Evolutionary conservation across 2,329 filamentous ascomycete species (phyloP).

Genomic region (Ceratocystis harringtonii): DNA sequence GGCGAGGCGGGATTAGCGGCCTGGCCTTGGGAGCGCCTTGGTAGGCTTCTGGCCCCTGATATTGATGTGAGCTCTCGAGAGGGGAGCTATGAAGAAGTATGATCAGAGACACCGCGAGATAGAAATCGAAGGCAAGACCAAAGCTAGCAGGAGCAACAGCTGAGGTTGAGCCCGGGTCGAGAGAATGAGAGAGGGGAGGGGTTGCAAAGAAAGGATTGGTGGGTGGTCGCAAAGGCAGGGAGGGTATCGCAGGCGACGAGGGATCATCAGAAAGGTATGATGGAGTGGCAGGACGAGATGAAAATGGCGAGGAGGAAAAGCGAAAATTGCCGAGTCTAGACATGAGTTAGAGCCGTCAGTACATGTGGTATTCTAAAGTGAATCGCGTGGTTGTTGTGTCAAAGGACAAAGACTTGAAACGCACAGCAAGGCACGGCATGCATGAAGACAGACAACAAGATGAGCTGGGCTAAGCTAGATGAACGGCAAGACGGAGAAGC

Average conservation of each 20-base stretch:
- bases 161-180: not conserved
- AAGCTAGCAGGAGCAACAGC: not conserved
- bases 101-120: not conserved
- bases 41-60: not conserved
- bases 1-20: not conserved
- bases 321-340: not conserved
- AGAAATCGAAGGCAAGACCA: not conserved
- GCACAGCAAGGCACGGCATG: not conserved
- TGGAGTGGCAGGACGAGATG: not conserved
- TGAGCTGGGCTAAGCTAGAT: not conserved
- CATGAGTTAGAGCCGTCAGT: not conserved
- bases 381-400: not conserved
- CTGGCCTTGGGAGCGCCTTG: not conserved
- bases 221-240: not conserved
- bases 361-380: not conserved
- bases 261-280: not conserved
- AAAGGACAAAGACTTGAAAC: not conserved
- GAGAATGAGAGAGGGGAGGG: not conserved
- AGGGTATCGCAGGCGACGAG: not conserved
- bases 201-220: not conserved
- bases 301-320: not conserved
- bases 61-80: not conserved
- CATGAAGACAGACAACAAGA: not conserved
- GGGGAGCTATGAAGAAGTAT: not conserved
- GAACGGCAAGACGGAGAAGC: not conserved